These are phyloP conservation scores for Fusarium marasasianum DNA, from an alignment of 2,329 filamentous ascomycete species.

Conservation along the genomic window DNA sequence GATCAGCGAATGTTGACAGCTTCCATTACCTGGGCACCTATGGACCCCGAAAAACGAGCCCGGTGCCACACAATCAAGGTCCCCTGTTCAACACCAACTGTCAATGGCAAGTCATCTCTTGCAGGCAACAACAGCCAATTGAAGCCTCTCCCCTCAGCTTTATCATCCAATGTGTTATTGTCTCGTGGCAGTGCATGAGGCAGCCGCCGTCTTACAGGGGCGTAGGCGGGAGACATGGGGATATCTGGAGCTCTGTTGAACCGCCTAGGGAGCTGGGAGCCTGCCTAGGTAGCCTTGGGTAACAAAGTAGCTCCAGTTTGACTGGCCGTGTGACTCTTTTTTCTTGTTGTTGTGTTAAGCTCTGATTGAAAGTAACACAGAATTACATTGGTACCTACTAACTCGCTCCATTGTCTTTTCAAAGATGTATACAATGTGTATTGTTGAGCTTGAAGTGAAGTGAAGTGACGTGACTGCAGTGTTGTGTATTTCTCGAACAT, in stretches of 20 bases:
- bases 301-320: not conserved
- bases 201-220: constrained; percentile 34
- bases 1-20: not conserved
- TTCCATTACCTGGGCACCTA: not conserved
- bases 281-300: not conserved
- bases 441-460: not conserved
- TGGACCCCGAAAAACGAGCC: constrained; percentile 4
- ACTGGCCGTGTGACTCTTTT: constrained; percentile 16
- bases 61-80: constrained; percentile 1
- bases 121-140: constrained; percentile 31
- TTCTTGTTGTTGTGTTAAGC: not conserved
- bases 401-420: not conserved
- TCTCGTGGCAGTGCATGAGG: constrained; percentile 47
- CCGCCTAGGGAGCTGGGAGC: not conserved
- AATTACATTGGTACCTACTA: not conserved
- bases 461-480: not conserved
- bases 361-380: not conserved
- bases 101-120: constrained; percentile 6
- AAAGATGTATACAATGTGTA: not conserved
- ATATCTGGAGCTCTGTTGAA: constrained; percentile 13
- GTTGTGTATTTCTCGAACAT: not conserved
- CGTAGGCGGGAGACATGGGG: constrained; percentile 12
- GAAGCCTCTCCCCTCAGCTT: not conserved
- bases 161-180: constrained; percentile 41
- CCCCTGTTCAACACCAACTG: constrained; percentile 12